These are phyloP conservation scores for Abortiporus biennis DNA, from an alignment of 1,284 basidiomycete species.

Conservation along the genomic window DNA sequence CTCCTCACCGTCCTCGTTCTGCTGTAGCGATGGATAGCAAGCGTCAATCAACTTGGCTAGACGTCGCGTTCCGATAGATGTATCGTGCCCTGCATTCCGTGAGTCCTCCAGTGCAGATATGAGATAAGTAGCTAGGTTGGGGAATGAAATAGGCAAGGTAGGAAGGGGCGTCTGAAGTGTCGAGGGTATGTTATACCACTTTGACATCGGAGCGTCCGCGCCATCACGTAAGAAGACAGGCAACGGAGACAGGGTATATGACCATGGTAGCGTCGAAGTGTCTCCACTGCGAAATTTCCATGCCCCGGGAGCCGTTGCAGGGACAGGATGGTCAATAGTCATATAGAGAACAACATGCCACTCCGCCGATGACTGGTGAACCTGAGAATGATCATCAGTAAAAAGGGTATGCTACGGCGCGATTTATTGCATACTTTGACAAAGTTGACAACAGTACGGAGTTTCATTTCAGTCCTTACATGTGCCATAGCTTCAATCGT, in stretches of 20 bases:
- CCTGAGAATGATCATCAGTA: constrained; percentile 27
- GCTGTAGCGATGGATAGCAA: constrained; percentile 49
- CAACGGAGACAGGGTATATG: constrained; percentile 53
- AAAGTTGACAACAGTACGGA: constrained; percentile 72
- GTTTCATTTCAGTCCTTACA: constrained; percentile 47
- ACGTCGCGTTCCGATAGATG: constrained; percentile 47
- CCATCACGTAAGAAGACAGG: constrained; percentile 58
- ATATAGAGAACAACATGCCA: constrained; percentile 75
- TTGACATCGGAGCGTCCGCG: constrained; percentile 54
- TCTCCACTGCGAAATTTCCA: constrained; percentile 51
- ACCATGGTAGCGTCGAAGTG: constrained; percentile 60
- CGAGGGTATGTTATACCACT: constrained; percentile 63
- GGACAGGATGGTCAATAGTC: constrained; percentile 61
- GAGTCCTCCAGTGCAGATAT: constrained; percentile 65
- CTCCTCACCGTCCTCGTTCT: constrained; percentile 27
- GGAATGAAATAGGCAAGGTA: constrained; percentile 64
- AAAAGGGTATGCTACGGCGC: too few species aligned
- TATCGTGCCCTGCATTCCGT: constrained; percentile 50
- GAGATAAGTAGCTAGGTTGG: constrained; percentile 67
- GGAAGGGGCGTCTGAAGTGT: constrained; percentile 56
- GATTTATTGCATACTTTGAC: constrained; percentile 54
- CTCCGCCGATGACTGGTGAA: constrained; percentile 46
- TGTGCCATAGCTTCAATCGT: constrained; percentile 58
- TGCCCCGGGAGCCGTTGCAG: constrained; percentile 35
- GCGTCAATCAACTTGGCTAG: constrained; percentile 58